These are phyloP conservation scores for Curvularia sp. DNA, from an alignment of 2,329 filamentous ascomycete genomes.

Conservation along the genomic window DNA sequence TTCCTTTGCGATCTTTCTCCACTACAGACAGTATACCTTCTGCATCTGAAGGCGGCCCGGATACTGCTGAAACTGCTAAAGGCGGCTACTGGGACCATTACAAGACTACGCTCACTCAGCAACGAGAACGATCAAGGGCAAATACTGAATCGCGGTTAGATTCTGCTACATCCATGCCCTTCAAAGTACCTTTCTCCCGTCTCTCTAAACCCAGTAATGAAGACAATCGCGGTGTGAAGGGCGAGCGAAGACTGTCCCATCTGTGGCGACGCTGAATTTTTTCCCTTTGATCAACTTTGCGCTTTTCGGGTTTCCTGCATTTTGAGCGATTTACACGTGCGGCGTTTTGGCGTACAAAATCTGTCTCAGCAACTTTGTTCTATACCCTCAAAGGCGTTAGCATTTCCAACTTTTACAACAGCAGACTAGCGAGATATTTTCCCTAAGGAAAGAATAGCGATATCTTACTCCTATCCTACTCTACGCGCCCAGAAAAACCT, in stretches of 20 bases:
- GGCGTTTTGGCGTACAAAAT: constrained; percentile 7
- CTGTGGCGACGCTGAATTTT: constrained; percentile 20
- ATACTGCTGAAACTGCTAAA: constrained; percentile 9
- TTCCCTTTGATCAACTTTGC: not conserved
- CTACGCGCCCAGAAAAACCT: not conserved
- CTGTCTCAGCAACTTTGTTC: constrained; percentile 17
- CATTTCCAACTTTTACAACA: not conserved
- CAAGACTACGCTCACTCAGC: constrained; percentile 18
- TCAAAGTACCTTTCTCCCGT: constrained; percentile 19
- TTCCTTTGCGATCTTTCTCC: constrained; percentile 3
- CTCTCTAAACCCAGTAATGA: constrained; percentile 11
- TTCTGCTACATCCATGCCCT: constrained; percentile 2
- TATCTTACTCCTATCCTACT: not conserved
- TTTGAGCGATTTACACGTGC: not conserved
- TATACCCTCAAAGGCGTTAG: constrained; percentile 27
- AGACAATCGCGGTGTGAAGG: constrained; percentile 18
- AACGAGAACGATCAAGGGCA: constrained; percentile 11
- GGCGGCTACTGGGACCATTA: constrained; percentile 26
- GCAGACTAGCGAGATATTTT: not conserved
- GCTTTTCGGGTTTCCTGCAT: not conserved
- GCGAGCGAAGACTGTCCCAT: constrained; percentile 21
- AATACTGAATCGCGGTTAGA: not conserved
- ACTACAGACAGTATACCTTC: not conserved
- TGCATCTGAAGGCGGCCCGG: not conserved
- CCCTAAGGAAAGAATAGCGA: not conserved